phyloP scores from a whole-genome alignment of 257 asterid species.

The Ehretia macrophylla region DNA sequence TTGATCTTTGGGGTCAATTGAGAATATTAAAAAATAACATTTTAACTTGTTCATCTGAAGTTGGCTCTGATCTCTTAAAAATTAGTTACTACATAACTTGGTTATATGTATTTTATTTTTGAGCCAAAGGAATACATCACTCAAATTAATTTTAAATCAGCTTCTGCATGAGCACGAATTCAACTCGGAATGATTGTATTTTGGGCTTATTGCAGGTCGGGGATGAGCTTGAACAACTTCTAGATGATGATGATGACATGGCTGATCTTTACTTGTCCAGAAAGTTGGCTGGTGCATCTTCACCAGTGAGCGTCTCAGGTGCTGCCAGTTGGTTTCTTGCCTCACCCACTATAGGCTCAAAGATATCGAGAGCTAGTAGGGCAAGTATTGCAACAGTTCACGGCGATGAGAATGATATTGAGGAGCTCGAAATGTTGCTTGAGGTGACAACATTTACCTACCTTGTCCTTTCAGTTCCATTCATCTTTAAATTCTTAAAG shows the following conservation, averaged over 20 bases:
- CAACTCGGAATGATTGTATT: constrained; percentile 1
- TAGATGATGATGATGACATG: constrained; percentile 98
- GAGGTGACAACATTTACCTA: constrained; percentile 43
- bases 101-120: too few species aligned
- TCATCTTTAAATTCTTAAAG: background rate
- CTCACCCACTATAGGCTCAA: constrained; percentile 85
- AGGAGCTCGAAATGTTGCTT: constrained; percentile 90
- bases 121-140: too few species aligned
- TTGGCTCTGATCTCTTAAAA: too few species aligned
- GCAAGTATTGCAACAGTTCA: constrained; percentile 81
- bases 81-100: too few species aligned
- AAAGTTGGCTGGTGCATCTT: constrained; percentile 56
- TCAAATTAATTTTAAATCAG: background rate
- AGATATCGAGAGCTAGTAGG: constrained; percentile 79
- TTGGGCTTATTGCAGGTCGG: constrained; percentile 56
- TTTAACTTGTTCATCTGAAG: too few species aligned
- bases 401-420: constrained; percentile 90
- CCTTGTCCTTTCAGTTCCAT: background rate
- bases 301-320: constrained; percentile 81
- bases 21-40: too few species aligned
- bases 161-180: background rate
- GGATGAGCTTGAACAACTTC: constrained; percentile 94
- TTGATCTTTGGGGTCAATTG: too few species aligned
- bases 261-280: constrained; percentile 91
- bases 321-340: constrained; percentile 66